Conservation (phyloP, 768 basidiomycete species). For the Lactarius hengduanensis region DNA sequence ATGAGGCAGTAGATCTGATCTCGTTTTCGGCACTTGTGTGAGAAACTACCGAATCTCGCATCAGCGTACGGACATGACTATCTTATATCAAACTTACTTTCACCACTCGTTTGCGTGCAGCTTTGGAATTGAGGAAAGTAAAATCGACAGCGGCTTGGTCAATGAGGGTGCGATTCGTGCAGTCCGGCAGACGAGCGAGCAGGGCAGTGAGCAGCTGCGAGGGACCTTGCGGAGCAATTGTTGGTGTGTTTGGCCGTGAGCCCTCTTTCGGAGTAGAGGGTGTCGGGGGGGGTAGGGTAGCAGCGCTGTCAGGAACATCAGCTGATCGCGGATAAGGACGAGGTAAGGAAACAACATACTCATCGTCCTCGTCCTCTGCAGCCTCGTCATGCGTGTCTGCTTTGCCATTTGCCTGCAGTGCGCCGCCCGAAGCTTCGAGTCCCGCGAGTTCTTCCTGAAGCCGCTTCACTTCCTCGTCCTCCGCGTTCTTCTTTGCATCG, state of each 20-base stretch:
- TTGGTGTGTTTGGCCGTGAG: constrained; percentile 55
- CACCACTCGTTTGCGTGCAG: constrained; percentile 86
- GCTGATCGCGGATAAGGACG: not conserved
- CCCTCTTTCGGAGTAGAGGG: constrained; percentile 63
- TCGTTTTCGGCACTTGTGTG: constrained; percentile 78
- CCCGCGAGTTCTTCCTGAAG: constrained; percentile 77
- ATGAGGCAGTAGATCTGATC: constrained; percentile 89
- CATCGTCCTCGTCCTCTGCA: constrained; percentile 33
- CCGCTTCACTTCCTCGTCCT: constrained; percentile 69
- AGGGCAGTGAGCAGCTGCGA: constrained; percentile 90
- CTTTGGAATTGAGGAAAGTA: constrained; percentile 94
- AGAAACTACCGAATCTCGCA: constrained; percentile 55
- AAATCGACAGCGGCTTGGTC: constrained; percentile 97
- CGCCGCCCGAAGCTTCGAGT: constrained; percentile 42
- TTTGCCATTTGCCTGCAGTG: constrained; percentile 20
- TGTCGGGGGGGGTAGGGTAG: constrained; percentile 70
- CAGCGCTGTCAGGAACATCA: constrained; percentile 32
- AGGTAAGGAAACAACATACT: constrained; percentile 31
- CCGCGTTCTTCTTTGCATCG: constrained; percentile 56
- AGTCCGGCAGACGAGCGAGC: constrained; percentile 88
- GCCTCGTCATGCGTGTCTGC: constrained; percentile 25
- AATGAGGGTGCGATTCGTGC: constrained; percentile 84
- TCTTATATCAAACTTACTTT: constrained; percentile 50
- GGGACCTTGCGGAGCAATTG: constrained; percentile 82
- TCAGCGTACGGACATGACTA: not conserved